Conservation (phyloP, 1,284 basidiomycete genomes). For the Irpex sp. region DNA sequence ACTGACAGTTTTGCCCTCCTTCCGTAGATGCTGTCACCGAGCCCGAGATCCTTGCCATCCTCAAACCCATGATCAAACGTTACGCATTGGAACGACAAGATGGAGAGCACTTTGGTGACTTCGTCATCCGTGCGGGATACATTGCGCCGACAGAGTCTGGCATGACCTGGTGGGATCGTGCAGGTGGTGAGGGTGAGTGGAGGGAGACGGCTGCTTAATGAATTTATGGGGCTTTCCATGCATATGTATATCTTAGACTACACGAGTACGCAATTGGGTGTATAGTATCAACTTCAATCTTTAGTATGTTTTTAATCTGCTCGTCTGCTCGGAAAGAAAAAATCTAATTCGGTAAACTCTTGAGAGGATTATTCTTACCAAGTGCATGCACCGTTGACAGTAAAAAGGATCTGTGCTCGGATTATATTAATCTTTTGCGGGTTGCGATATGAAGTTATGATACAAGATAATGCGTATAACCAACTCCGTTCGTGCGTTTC, state of each 20-base stretch:
- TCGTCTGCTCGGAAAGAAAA: no score
- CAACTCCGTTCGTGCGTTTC: no score
- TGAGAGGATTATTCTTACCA: no score
- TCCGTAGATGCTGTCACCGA: constrained; percentile 84
- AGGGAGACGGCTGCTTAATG: constrained; percentile 46
- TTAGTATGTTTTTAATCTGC: no score
- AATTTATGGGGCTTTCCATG: background rate
- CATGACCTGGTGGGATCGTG: constrained; percentile 78
- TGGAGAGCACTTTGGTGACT: constrained; percentile 97
- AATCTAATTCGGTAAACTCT: no score
- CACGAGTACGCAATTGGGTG: background rate
- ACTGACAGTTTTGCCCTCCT: background rate
- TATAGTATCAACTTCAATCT: background rate
- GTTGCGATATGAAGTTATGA: no score
- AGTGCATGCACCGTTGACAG: no score
- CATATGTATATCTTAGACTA: background rate
- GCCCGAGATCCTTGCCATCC: constrained; percentile 89
- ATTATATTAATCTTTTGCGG: no score
- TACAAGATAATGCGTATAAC: no score
- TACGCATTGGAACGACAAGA: constrained; percentile 87
- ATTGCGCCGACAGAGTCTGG: constrained; percentile 79
- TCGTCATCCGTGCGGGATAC: constrained; percentile 85
- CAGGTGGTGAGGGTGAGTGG: constrained; percentile 67
- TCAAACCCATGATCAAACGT: constrained; percentile 89
- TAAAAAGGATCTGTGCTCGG: no score